Conservation (phyloP, 1,284 basidiomycete species). For the Malassezia psittaci region DNA sequence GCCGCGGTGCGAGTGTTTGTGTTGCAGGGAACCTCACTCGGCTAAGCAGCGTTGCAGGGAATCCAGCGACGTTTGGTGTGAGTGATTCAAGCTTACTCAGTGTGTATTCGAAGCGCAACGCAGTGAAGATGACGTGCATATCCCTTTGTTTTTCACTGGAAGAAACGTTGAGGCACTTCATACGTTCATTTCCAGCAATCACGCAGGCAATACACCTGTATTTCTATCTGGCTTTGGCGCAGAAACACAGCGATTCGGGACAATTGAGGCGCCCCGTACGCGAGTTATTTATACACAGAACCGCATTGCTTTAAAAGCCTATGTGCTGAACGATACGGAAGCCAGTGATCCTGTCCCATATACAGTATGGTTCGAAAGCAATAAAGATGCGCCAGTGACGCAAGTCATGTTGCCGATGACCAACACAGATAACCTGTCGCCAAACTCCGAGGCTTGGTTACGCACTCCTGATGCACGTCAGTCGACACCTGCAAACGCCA, state of each 20-base stretch:
- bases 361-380: slow-evolving; percentile 15
- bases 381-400: slow-evolving; percentile 5
- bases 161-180: slow-evolving; percentile 5
- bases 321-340: not conserved
- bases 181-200: not conserved
- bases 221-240: slow-evolving; percentile 16
- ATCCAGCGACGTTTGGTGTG: not conserved
- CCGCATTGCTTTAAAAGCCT: slow-evolving; percentile 15
- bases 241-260: slow-evolving; percentile 5
- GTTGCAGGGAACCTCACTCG: not conserved
- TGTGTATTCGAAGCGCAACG: slow-evolving; percentile 3
- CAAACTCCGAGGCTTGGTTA: not conserved
- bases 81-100: not conserved
- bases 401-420: not conserved
- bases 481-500: not conserved
- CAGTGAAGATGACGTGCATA: not conserved
- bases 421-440: not conserved
- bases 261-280: not conserved
- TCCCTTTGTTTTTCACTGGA: slow-evolving; percentile 7
- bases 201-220: not conserved
- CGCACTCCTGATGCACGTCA: not conserved
- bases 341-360: not conserved
- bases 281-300: slow-evolving; percentile 4
- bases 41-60: not conserved
- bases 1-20: slow-evolving; percentile 14